Base-by-base conservation (phyloP, 2,329 filamentous ascomycete genomes). In the Chrysoporthe cubensis region DNA sequence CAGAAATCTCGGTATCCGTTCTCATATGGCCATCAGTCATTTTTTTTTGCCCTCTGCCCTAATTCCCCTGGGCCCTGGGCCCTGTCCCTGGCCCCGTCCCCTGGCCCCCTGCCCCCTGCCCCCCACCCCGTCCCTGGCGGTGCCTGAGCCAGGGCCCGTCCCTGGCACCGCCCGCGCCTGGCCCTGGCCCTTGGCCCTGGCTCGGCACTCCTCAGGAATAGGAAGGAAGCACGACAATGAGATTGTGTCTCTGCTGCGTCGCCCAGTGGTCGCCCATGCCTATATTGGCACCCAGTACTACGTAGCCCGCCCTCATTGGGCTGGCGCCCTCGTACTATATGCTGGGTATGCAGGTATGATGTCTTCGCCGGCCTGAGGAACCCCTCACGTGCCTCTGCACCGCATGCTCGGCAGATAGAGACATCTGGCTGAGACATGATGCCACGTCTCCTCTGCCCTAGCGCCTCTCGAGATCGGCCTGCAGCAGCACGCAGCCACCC, bases 161-260 rank as follows among this genome's bases (percentile, higher is more conserved):
- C 48, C 48, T 52, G 48, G 48, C n/a, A 21, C 48, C 8, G 9
- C 48, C 48, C 14, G 5, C n/a, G 26, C 48, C 21, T 26, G 13
- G 21, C 11, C 50, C 21, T 32, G 50, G 26, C 21, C 21, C 48
- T 26, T 11, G 48, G 48, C 46, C 16, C 46, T 48, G n/a, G 46
- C 21, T 8, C 18, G 21, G n/a, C 40, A 18, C 16, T 14, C 11
- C 2, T 46, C 63, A 52, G 58, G 44, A 61, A 50, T 54, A 52
- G 56, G 44, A 32, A 48, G 54, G 64, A 48, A 60, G 64, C 40
- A 11, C 34, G 65, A 66, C 58, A 66, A 66, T 62, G 44, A 62
- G 40, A 66, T 66, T 66, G 65, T 62, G 13, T 63, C 21, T 56
- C 26, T 26, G 26, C 26, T 26, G 26, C 26, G 26, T 26, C 26